phyloP scores from a whole-genome alignment of 345 rosid genomes.

The Theobroma cacao region DNA sequence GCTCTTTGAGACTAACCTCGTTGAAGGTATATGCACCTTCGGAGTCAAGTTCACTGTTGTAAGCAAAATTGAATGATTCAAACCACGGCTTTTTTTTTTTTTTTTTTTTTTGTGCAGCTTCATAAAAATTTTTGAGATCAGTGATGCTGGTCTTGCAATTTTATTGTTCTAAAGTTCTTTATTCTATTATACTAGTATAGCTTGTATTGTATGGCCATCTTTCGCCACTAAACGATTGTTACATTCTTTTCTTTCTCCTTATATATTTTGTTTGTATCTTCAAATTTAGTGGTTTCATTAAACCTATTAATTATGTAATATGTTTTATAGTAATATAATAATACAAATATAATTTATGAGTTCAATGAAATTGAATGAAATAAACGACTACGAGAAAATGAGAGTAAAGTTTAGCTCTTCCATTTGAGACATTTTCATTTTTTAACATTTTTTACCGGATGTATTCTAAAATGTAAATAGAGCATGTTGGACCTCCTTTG shows the following conservation, averaged over 20 bases:
- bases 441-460: too few species aligned
- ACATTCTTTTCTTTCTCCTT: background rate
- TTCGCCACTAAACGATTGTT: background rate
- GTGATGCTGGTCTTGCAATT: background rate
- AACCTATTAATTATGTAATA: too few species aligned
- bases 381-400: too few species aligned
- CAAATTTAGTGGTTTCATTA: too few species aligned
- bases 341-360: too few species aligned
- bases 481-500: too few species aligned
- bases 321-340: too few species aligned
- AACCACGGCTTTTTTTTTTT: background rate
- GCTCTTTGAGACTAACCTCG: too few species aligned
- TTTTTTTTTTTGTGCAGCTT: background rate
- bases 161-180: background rate
- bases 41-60: background rate
- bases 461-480: too few species aligned
- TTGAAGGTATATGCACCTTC: background rate
- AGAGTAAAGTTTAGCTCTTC: too few species aligned
- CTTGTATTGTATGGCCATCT: background rate
- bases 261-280: background rate
- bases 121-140: background rate
- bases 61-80: background rate
- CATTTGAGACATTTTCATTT: too few species aligned
- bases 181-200: background rate
- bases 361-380: too few species aligned